Evolutionary conservation across 106 monocot species (phyloP), one percentile per base, ranked within the genome.

Genomic region (Narthecium ossifragum): DNA sequence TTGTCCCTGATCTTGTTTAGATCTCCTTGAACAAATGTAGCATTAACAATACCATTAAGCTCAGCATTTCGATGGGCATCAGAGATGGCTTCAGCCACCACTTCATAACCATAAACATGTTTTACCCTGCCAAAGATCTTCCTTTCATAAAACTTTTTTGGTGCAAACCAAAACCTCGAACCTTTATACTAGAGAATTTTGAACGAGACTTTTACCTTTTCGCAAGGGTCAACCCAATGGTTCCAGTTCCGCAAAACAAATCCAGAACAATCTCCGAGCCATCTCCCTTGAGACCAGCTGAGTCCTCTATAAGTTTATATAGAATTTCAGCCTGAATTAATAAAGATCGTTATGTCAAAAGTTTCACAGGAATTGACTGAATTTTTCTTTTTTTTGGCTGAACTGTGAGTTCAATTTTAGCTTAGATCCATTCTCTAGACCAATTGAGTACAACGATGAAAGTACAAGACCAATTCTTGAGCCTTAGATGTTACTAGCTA

Each of bases 181-280:
- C n/a, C n/a, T n/a, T n/a, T 17, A 11, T 0, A 4, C 9, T 17
- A 18, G 14, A 30, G 2, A 28, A 29, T 28, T 32, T 3, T 15
- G 43, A 28, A 13, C n/a, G 45, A 20, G 21, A 11, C 20, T 13
- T 33, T 28, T 57, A 94, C 94, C 85, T 90, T 74, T 47, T 85
- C 21, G 96, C 86, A 61, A 96, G 86, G 12, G 90, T 90, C 67
- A 96, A 76, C 27, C 96, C 96, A 78, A 96, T 96, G 12, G 90
- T 96, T 57, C 96, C 96, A 57, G 86, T 90, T 73, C 96, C 96
- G 79, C 96, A 96, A 46, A 96, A 96, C 14, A 96, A 68, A 73
- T 96, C 96, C 56, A 96, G 83, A 47, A 96, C 65, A 67, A 84
- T 74, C 55, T 96, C 96, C 32, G 96, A 90, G 31, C 83, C 75